phyloP scores from a whole-genome alignment of 805 yeast genomes.

The Metschnikowia santaceciliae region DNA sequence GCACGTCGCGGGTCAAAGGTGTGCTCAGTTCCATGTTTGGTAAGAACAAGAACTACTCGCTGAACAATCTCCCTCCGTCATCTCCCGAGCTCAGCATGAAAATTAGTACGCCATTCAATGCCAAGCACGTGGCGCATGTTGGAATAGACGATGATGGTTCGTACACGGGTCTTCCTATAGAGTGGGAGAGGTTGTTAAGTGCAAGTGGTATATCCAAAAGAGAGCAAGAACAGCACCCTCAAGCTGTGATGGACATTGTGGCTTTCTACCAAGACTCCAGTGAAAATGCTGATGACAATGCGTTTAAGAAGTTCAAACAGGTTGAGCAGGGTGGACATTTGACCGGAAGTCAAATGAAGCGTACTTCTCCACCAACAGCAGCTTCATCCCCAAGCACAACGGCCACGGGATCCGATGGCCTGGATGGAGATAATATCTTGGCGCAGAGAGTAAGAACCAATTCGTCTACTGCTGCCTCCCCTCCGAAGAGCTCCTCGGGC shows the following conservation, averaged over 20 bases:
- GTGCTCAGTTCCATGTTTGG: constrained; percentile 54
- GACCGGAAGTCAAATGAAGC: background rate
- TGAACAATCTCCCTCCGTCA: constrained; percentile 3
- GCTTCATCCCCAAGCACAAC: constrained; percentile 30
- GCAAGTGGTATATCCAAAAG: constrained; percentile 84
- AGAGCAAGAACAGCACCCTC: constrained; percentile 89
- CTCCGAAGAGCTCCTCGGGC: background rate
- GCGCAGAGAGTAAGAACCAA: background rate
- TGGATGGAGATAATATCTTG: background rate
- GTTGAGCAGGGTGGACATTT: constrained; percentile 14
- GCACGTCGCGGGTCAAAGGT: constrained; percentile 53
- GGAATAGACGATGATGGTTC: constrained; percentile 86
- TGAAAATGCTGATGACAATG: constrained; percentile 42
- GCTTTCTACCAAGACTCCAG: constrained; percentile 70
- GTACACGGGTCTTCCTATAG: constrained; percentile 87
- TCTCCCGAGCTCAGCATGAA: constrained; percentile 36
- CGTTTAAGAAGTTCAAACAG: constrained; percentile 41
- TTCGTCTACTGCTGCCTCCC: background rate
- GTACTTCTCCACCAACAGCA: constrained; percentile 23
- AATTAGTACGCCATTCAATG: constrained; percentile 89
- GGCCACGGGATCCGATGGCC: constrained; percentile 17
- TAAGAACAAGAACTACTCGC: constrained; percentile 20
- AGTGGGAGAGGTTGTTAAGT: constrained; percentile 81
- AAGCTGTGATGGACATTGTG: constrained; percentile 88
- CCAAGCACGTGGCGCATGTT: constrained; percentile 89